Evolutionary conservation across 805 yeast species (phyloP), one percentile per base, ranked within the genome.

Genomic region (Metschnikowia bowlesiae): DNA sequence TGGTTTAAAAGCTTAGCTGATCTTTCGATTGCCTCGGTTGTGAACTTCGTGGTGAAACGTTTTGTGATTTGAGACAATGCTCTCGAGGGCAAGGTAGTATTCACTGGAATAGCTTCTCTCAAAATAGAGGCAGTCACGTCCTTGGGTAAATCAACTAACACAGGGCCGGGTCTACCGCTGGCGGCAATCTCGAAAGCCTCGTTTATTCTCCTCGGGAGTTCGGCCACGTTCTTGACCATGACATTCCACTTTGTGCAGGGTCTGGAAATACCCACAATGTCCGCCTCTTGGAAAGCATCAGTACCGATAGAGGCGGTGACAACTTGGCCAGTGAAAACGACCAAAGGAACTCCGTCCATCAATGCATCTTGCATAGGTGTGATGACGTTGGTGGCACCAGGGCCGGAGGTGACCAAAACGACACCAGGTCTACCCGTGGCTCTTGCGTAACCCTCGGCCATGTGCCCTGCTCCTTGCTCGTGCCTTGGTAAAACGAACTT

Each of bases 391-490:
- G 99, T 94, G 45, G 98, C 99, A 65, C 98, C 99, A 31, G 99
- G 99, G 47, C 99, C 99, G 1, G 97, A 89, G n/a, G 99, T 94
- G 47, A 94, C 99, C 62, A 94, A 76, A 45, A 94, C 98, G 57
- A 94, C 96, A 74, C 99, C 99, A 11, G 97, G 95, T 71, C 89
- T 94, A 52, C 98, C 99, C 16, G 83, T 73, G 38, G 96, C 99
- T 59, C 96, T 80, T 50, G 99, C 97, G 61, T 94, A 94, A 53
- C 99, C 99, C 74, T 94, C 97, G 50, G 99, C 99, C 98, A 94
- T 94, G 72, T 94, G 99, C 47, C 99, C 99, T 14, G 98, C 99
- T 68, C 99, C 99, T 73, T 94, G 99, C 71, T 94, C 99, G 69
- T 94, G 98, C 63, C 95, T 82, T 44, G 99, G 99, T 56, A 94